These are phyloP conservation scores for Morella rubra DNA, from an alignment of 306 rosid genomes.

Conservation along the genomic window DNA sequence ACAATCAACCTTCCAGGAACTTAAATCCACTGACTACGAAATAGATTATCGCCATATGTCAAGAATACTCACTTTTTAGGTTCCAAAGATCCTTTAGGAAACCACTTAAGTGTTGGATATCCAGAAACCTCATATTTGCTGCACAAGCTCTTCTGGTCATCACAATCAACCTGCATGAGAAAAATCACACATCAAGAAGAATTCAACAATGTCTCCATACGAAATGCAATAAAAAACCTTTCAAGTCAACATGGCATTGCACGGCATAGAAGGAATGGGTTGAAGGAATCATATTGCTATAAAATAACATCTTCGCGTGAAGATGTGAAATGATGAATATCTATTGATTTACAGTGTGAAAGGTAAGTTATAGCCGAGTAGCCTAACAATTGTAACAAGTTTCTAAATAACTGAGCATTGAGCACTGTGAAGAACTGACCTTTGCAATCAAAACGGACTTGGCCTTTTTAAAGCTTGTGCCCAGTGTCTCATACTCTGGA, in stretches of 20 bases:
- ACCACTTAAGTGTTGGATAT: conserved; percentile 90
- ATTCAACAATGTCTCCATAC: neutral
- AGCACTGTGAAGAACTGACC: conserved; percentile 40
- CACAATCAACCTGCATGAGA: conserved; percentile 56
- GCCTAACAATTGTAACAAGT: neutral
- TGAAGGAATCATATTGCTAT: neutral
- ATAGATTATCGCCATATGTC: neutral
- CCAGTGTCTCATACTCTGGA: conserved; percentile 87
- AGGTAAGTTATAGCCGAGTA: neutral
- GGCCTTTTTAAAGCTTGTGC: conserved; percentile 59
- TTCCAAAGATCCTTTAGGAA: conserved; percentile 82
- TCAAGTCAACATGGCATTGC: no score
- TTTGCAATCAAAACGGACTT: conserved; percentile 73
- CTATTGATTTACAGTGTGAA: neutral
- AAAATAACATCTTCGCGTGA: neutral
- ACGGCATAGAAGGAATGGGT: neutral
- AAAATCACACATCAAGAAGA: neutral
- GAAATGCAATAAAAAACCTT: no score
- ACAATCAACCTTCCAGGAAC: neutral
- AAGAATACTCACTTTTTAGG: conserved; percentile 74
- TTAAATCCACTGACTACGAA: neutral
- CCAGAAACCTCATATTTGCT: conserved; percentile 62
- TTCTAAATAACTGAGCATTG: conserved; percentile 1
- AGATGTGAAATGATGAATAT: neutral
- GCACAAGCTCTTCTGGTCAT: conserved; percentile 49